Conservation (phyloP, 345 rosid genomes). For the Corchorus capsularis region DNA sequence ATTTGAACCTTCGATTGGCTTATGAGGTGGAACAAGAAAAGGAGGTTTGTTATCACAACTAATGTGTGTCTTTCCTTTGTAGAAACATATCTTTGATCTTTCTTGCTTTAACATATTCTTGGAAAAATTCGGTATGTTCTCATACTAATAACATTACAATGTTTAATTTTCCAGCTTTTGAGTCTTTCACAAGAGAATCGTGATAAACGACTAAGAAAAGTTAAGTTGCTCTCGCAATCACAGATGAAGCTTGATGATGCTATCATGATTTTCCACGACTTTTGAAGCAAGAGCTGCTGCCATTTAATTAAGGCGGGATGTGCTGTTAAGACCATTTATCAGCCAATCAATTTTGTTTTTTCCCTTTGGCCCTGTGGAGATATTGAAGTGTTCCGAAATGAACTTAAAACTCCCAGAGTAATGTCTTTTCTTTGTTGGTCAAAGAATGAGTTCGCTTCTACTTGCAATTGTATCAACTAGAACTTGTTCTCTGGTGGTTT, state of each 20-base stretch:
- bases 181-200: slow-evolving; percentile 42
- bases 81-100: not conserved
- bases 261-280: slow-evolving; percentile 78
- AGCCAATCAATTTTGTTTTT: not conserved
- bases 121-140: not conserved
- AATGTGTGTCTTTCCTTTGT: not conserved
- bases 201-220: slow-evolving; percentile 37
- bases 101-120: not conserved
- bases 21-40: slow-evolving; percentile 60
- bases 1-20: slow-evolving; percentile 62
- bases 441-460: not conserved
- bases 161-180: slow-evolving; percentile 44
- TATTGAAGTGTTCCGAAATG: not conserved
- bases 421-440: not conserved
- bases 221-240: slow-evolving; percentile 47
- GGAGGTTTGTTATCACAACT: slow-evolving; percentile 50
- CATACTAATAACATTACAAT: not conserved
- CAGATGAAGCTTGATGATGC: slow-evolving; percentile 71
- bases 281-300: slow-evolving; percentile 31
- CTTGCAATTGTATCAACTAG: not conserved
- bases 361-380: not conserved
- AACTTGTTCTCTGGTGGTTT: not conserved
- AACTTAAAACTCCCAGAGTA: not conserved
- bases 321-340: not conserved
- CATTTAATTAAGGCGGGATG: not conserved